phyloP scores from a whole-genome alignment of 176 grass and related monocot species.

The Eragrostis nindensis region DNA sequence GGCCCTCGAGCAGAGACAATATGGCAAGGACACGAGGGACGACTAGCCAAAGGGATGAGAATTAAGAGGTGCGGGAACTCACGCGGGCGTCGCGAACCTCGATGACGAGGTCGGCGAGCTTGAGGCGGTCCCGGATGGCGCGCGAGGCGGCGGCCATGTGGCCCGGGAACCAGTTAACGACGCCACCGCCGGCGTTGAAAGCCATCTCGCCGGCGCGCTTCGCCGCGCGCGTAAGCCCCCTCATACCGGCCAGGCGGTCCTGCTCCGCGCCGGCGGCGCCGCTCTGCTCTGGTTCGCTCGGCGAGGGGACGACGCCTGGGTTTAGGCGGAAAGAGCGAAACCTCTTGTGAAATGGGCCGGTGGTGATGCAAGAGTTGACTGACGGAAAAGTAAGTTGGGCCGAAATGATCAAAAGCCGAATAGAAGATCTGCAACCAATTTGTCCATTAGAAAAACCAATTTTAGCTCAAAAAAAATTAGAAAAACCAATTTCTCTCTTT shows the following conservation, averaged over 20 bases:
- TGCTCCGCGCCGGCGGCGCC: neutral
- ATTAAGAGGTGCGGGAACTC: neutral
- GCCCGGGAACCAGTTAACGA: slow-evolving; percentile 92
- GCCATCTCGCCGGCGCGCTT: slow-evolving; percentile 87
- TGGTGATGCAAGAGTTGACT: neutral
- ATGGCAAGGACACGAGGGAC: neutral
- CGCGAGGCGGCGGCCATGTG: slow-evolving; percentile 93
- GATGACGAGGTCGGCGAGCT: slow-evolving; percentile 87
- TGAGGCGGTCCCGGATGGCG: slow-evolving; percentile 90
- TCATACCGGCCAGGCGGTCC: slow-evolving; percentile 24
- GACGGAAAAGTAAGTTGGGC: neutral
- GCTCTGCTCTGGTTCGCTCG: neutral
- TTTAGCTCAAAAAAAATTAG: too few relatives aligned
- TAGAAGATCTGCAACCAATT: neutral
- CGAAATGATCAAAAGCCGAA: neutral
- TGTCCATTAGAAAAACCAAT: too few relatives aligned
- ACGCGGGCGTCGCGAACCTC: slow-evolving; percentile 96
- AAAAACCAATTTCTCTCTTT: too few relatives aligned
- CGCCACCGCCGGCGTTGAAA: slow-evolving; percentile 73
- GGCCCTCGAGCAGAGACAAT: neutral
- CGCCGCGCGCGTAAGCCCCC: slow-evolving; percentile 42
- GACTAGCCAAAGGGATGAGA: neutral
- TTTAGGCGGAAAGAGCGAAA: neutral
- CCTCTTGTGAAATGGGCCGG: neutral
- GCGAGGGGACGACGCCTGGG: neutral